Evolutionary conservation across 768 basidiomycete genomes (phyloP).

Genomic region (Pleurotus pulmonarius): DNA sequence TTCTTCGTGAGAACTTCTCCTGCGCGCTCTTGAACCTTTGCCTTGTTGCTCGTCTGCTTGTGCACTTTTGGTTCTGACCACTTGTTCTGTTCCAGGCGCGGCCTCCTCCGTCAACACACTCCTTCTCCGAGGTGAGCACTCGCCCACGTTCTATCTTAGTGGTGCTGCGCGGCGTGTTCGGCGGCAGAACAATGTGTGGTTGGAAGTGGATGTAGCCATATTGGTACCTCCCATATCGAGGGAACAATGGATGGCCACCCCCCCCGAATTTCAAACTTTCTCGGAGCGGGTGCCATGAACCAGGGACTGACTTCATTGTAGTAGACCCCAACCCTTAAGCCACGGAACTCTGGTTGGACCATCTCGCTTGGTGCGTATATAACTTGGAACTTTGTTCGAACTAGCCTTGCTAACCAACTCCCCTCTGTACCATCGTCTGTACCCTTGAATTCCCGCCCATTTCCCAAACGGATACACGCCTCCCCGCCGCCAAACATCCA

Average conservation of each 20-base stretch:
- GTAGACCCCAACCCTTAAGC: conserved; percentile 21
- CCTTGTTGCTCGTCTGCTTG: conserved; percentile 12
- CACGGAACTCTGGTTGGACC: conserved; percentile 17
- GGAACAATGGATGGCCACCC: conserved; percentile 18
- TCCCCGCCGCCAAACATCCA: conserved; percentile 12
- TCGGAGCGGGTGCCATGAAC: conserved; percentile 1
- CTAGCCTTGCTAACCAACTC: not conserved
- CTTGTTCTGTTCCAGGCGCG: conserved; percentile 44
- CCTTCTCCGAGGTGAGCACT: conserved; percentile 49
- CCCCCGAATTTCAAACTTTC: conserved; percentile 19
- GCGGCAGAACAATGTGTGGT: not conserved
- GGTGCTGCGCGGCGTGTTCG: not conserved
- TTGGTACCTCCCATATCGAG: conserved; percentile 10
- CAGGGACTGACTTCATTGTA: conserved; percentile 28
- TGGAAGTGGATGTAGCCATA: not conserved
- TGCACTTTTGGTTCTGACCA: conserved; percentile 16
- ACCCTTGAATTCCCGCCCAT: not conserved
- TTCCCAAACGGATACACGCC: not conserved
- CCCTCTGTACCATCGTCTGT: conserved; percentile 2
- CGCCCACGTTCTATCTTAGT: conserved; percentile 15
- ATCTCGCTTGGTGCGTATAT: conserved; percentile 11
- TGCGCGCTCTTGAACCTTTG: conserved; percentile 17
- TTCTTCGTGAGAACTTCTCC: conserved; percentile 35
- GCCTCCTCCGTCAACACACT: conserved; percentile 68
- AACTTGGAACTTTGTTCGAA: conserved; percentile 3